Percentiles rank a stretch among this genome's conserved stretches.
Evolutionary conservation across 2,329 filamentous ascomycete genomes (phyloP).

Genomic region (Aspergillus jensenii): DNA sequence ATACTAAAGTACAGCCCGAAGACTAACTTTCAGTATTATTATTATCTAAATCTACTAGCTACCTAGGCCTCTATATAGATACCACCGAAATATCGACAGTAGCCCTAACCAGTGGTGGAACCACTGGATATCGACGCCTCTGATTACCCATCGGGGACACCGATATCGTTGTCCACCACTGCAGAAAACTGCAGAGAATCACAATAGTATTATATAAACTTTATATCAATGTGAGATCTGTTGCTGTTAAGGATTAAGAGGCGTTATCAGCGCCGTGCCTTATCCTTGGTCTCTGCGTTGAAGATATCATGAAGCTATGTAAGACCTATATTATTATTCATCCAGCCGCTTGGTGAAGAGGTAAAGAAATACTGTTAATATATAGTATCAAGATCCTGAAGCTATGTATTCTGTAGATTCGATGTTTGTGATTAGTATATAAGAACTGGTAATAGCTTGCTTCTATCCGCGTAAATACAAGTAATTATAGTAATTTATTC

Average conservation of each 20-base stretch:
- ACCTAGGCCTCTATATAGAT: too few relatives aligned
- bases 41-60: too few relatives aligned
- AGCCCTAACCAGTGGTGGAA: too few relatives aligned
- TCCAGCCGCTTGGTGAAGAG: not conserved
- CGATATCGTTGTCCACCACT: too few relatives aligned
- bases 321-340: constrained; percentile 4
- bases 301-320: constrained; percentile 1
- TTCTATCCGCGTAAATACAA: constrained; percentile 18
- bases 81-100: too few relatives aligned
- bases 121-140: too few relatives aligned
- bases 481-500: constrained; percentile 22
- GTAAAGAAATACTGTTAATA: not conserved
- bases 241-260: constrained; percentile 11
- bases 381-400: constrained; percentile 13
- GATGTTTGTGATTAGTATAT: constrained; percentile 19
- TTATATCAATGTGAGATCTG: constrained; percentile 6
- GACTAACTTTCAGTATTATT: too few relatives aligned
- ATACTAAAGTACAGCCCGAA: too few relatives aligned
- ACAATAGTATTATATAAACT: not conserved
- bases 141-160: too few relatives aligned
- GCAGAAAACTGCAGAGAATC: too few relatives aligned
- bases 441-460: constrained; percentile 9
- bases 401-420: constrained; percentile 17
- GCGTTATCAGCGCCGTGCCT: not conserved
- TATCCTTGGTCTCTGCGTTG: constrained; percentile 6